These are phyloP conservation scores for Moringa oleifera DNA, from an alignment of 345 rosid genomes.

Conservation along the genomic window DNA sequence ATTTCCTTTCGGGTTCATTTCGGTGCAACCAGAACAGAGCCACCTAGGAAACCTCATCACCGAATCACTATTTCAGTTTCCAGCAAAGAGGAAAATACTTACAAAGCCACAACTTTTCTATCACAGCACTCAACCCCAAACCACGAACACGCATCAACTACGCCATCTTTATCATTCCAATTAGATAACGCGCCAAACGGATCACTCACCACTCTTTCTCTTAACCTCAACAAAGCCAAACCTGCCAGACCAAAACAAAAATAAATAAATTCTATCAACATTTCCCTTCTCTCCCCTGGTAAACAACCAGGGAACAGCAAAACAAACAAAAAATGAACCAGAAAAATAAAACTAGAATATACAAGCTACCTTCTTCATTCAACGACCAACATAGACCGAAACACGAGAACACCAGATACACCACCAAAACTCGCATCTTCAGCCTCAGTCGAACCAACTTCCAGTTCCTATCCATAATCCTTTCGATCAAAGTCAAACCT, in stretches of 20 bases:
- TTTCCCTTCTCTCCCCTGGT: constrained; percentile 9
- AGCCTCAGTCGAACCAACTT: constrained; percentile 26
- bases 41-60: background rate
- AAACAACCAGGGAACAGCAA: constrained; percentile 8
- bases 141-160: constrained; percentile 46
- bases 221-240: constrained; percentile 35
- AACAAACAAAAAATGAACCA: background rate
- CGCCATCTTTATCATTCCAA: constrained; percentile 35
- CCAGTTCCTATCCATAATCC: constrained; percentile 24
- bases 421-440: constrained; percentile 11
- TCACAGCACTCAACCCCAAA: constrained; percentile 42
- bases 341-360: no score
- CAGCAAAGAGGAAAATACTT: constrained; percentile 14
- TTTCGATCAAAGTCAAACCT: background rate
- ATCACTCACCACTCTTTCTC: constrained; percentile 36
- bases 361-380: constrained; percentile 50
- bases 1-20: background rate
- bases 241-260: constrained; percentile 31
- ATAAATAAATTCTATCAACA: no score
- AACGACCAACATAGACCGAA: constrained; percentile 36
- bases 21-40: constrained; percentile 7
- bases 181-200: constrained; percentile 42
- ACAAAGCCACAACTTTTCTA: constrained; percentile 44
- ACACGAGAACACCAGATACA: constrained; percentile 30
- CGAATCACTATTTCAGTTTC: background rate